These are phyloP conservation scores for Aurinia saxatilis DNA, from an alignment of 345 rosid genomes.

Conservation along the genomic window DNA sequence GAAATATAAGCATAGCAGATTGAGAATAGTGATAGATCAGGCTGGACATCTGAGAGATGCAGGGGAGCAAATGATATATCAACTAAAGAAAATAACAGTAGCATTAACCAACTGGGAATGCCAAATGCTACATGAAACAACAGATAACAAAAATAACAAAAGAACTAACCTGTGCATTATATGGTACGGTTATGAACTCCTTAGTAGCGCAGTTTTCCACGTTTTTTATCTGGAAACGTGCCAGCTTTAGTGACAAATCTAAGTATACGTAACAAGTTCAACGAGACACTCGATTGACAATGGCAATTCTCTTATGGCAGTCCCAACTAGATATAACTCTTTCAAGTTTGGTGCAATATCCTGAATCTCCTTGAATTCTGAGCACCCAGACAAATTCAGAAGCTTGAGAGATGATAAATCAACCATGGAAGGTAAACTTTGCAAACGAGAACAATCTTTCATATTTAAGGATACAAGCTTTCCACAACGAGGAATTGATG, in stretches of 20 bases:
- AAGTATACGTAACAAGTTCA: background rate
- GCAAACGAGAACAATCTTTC: constrained; percentile 12
- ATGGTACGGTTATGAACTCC: constrained; percentile 54
- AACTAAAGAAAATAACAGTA: background rate
- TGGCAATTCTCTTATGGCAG: constrained; percentile 7
- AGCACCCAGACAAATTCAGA: constrained; percentile 16
- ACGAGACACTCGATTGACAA: background rate
- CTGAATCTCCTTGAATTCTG: background rate
- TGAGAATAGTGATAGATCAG: background rate
- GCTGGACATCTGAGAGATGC: background rate
- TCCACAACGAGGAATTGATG: background rate
- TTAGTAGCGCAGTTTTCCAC: constrained; percentile 46
- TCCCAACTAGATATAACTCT: constrained; percentile 13
- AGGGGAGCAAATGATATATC: background rate
- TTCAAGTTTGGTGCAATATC: constrained; percentile 14
- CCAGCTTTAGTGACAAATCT: constrained; percentile 22
- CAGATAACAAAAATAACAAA: constrained; percentile 17
- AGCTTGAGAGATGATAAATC: constrained; percentile 1
- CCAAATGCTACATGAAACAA: background rate
- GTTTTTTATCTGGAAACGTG: constrained; percentile 37
- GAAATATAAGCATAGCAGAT: background rate
- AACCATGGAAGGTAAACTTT: background rate
- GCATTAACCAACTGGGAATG: background rate
- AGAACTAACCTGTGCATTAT: constrained; percentile 85
- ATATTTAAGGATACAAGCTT: constrained; percentile 20